Evolutionary conservation across 2,329 filamentous ascomycete genomes (phyloP).

Genomic region (Colletotrichum sp.): DNA sequence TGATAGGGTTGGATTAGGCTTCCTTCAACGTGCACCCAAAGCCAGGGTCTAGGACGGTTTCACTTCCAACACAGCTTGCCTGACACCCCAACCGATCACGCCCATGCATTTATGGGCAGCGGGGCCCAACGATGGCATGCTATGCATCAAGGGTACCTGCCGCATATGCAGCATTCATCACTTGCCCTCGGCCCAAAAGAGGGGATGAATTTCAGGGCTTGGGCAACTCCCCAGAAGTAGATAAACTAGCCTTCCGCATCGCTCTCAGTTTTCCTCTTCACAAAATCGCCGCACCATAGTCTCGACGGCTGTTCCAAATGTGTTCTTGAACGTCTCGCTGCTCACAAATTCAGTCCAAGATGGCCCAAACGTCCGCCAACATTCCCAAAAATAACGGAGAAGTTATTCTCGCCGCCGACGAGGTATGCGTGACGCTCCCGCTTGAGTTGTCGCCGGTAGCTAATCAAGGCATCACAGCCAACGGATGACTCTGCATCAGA

Average conservation of each 20-base stretch:
- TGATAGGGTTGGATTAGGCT: accelerated
- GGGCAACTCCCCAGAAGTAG: accelerated
- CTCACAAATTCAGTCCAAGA: background rate
- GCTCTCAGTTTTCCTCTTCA: background rate
- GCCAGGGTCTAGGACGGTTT: accelerated
- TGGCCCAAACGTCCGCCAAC: background rate
- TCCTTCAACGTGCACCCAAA: background rate
- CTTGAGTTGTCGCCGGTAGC: accelerated
- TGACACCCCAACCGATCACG: accelerated
- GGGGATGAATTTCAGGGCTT: background rate
- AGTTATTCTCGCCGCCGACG: background rate
- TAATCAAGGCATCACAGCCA: background rate
- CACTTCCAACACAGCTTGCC: background rate
- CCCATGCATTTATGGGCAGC: accelerated
- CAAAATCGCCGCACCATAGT: accelerated
- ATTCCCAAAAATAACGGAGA: background rate
- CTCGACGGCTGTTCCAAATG: accelerated
- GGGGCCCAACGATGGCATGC: background rate
- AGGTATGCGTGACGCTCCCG: background rate
- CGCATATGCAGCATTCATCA: background rate
- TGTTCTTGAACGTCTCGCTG: background rate
- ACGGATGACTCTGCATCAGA: background rate
- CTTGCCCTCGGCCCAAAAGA: background rate
- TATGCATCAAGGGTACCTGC: background rate
- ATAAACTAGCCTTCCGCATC: background rate